Conservation (phyloP, 257 asterid genomes). For the Solanum lycopersicoides region DNA sequence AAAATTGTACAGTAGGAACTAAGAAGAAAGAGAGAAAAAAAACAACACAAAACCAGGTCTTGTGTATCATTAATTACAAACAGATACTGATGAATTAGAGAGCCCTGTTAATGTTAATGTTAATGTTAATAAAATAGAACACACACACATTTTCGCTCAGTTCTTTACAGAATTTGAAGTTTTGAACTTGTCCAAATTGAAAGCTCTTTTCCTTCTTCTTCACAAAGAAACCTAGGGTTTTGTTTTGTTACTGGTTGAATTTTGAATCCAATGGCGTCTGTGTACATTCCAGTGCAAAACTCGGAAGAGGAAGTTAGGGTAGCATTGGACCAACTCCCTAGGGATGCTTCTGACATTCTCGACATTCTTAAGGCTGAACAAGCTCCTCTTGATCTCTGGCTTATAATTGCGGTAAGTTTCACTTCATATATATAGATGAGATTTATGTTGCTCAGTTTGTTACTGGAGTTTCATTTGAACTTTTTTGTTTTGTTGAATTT, state of each 20-base stretch:
- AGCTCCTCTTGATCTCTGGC: conserved; percentile 99
- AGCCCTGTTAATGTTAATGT: background rate
- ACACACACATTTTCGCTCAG: background rate
- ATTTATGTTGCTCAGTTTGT: background rate
- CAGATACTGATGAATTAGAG: background rate
- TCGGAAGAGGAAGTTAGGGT: conserved; percentile 98
- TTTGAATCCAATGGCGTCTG: conserved; percentile 42
- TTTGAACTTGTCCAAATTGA: background rate
- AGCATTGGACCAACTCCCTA: conserved; percentile 89
- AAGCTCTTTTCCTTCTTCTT: background rate
- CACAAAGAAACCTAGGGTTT: conserved; percentile 1
- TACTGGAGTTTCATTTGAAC: background rate
- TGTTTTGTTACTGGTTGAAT: background rate
- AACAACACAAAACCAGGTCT: background rate
- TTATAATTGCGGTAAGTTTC: conserved; percentile 69
- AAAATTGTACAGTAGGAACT: background rate
- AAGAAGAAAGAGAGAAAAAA: background rate
- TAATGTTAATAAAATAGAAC: background rate
- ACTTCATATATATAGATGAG: background rate
- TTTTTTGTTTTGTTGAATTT: background rate
- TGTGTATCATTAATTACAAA: background rate
- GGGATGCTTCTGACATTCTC: conserved; percentile 95
- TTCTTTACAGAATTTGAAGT: background rate
- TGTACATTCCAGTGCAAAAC: conserved; percentile 88
- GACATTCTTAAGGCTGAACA: conserved; percentile 98